Conservation (phyloP, 805 yeast genomes). For the Lipomyces kockii region DNA sequence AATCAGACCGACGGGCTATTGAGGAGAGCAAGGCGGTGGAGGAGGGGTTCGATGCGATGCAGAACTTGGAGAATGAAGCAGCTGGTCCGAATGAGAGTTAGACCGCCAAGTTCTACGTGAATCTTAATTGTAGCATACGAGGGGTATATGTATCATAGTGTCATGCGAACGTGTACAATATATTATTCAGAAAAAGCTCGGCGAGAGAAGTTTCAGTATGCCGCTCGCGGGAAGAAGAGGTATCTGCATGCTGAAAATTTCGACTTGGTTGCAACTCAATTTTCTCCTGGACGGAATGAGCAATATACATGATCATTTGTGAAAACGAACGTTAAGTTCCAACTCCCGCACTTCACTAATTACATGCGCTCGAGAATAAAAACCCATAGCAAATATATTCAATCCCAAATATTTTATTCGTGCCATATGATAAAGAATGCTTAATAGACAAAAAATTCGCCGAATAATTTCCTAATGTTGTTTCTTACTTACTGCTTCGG, state of each 20-base stretch:
- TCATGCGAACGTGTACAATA: not conserved
- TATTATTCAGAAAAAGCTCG: not conserved
- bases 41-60: slow-evolving; percentile 24
- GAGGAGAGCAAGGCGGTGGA: not conserved
- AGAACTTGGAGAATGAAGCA: slow-evolving; percentile 15
- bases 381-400: not conserved
- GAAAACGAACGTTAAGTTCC: not conserved
- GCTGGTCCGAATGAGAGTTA: slow-evolving; percentile 19
- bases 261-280: not conserved
- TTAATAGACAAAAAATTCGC: not conserved
- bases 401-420: not conserved
- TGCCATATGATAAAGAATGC: not conserved
- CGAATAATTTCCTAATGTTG: not conserved
- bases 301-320: not conserved
- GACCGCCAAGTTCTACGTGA: not conserved
- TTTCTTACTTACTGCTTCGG: slow-evolving; percentile 19
- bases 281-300: not conserved
- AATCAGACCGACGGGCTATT: slow-evolving; percentile 20
- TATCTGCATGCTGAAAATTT: not conserved
- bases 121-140: not conserved
- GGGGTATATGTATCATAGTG: not conserved
- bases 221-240: not conserved
- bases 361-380: not conserved
- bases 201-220: not conserved
- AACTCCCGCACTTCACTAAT: not conserved